Conservation (phyloP, 805 yeast species). For the Metschnikowia amazonensis region DNA sequence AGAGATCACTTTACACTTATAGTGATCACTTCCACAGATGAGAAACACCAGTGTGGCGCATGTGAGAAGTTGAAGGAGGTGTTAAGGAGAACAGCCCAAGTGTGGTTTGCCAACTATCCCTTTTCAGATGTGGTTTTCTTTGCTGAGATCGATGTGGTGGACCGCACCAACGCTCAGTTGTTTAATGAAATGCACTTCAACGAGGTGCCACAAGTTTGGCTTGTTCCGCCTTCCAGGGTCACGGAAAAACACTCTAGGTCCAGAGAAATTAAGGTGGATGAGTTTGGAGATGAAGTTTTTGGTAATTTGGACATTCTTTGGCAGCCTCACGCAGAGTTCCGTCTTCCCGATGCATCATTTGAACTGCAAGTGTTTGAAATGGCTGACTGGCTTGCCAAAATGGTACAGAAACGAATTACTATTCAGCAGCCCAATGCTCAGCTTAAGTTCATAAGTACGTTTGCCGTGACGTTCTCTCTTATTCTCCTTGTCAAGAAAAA, state of each 20-base stretch:
- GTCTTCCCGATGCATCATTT: conserved; percentile 33
- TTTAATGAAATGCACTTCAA: conserved; percentile 41
- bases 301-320: conserved; percentile 20
- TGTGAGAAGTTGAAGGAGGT: conserved; percentile 46
- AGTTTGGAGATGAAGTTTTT: conserved; percentile 18
- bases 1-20: conserved; percentile 50
- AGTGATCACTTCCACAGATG: conserved; percentile 48
- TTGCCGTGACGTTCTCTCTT: conserved; percentile 39
- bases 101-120: conserved; percentile 45
- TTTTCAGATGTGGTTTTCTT: conserved; percentile 41
- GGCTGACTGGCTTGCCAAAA: conserved; percentile 50
- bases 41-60: conserved; percentile 41
- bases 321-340: conserved; percentile 32
- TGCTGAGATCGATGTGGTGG: conserved; percentile 47
- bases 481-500: conserved; percentile 50
- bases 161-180: conserved; percentile 36
- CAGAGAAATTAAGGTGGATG: conserved; percentile 19
- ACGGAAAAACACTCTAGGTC: conserved; percentile 13
- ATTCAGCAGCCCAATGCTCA: conserved; percentile 41
- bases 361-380: conserved; percentile 43
- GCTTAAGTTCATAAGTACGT: conserved; percentile 43
- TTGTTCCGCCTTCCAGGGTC: conserved; percentile 49
- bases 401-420: conserved; percentile 41
- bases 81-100: conserved; percentile 37
- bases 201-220: conserved; percentile 65